phyloP scores from a whole-genome alignment of 2,329 filamentous ascomycete species.

The Thermomyces lanuginosus region DNA sequence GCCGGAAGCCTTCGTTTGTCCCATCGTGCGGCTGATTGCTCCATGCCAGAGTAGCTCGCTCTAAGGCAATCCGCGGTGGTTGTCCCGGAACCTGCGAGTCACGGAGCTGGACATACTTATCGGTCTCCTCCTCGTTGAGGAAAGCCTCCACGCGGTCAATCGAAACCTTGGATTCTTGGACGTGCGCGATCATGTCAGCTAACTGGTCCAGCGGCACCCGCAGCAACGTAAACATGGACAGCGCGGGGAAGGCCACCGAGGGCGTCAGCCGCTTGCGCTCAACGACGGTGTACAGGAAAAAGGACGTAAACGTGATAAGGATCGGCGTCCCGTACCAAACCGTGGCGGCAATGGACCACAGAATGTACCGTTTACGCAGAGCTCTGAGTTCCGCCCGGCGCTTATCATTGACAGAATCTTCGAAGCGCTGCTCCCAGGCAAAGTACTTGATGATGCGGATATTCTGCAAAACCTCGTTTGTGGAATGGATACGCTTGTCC shows the following conservation, averaged over 20 bases:
- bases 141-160: constrained; percentile 95
- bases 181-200: constrained; percentile 96
- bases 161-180: constrained; percentile 93
- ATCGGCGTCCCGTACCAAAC: constrained; percentile 95
- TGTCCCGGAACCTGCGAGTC: constrained; percentile 54
- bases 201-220: constrained; percentile 88
- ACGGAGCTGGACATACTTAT: constrained; percentile 77
- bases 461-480: constrained; percentile 92
- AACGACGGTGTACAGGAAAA: constrained; percentile 78
- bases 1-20: constrained; percentile 57
- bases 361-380: constrained; percentile 64
- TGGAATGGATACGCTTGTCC: constrained; percentile 88
- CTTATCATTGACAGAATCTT: constrained; percentile 76
- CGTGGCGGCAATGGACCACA: constrained; percentile 83
- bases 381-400: constrained; percentile 60
- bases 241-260: constrained; percentile 85
- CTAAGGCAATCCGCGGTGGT: constrained; percentile 65
- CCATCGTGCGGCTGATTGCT: constrained; percentile 46
- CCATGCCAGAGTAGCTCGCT: constrained; percentile 77
- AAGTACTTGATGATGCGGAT: constrained; percentile 99
- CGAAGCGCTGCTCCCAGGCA: constrained; percentile 89
- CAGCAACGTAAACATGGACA: constrained; percentile 88
- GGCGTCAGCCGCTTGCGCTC: constrained; percentile 81
- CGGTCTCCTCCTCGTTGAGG: constrained; percentile 80
- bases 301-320: constrained; percentile 90